Percentiles rank a stretch among this genome's conserved stretches.
These are phyloP conservation scores for Colletotrichum cereale DNA, from an alignment of 2,329 filamentous ascomycete genomes.

Conservation along the genomic window DNA sequence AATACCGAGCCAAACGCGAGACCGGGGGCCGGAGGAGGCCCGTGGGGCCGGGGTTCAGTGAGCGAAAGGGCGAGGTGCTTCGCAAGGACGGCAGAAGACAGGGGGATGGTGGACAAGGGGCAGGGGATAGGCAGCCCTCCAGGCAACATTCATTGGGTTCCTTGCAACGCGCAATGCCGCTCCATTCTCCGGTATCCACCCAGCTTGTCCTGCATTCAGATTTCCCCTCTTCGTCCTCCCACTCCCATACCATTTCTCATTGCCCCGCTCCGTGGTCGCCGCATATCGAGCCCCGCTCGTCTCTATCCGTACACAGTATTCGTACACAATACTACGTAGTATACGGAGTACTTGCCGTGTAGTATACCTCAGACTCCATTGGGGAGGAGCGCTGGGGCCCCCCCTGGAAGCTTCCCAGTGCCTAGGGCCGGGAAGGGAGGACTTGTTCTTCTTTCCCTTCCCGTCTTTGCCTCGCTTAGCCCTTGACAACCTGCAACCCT, in stretches of 20 bases:
- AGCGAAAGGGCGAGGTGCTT: constrained; percentile 1
- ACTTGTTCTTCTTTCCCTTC: constrained; percentile 16
- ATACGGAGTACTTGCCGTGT: background rate
- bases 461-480: constrained; percentile 32
- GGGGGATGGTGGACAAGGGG: background rate
- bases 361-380: constrained; percentile 7
- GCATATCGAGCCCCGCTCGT: background rate
- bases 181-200: background rate
- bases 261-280: constrained; percentile 1
- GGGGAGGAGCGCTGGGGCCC: constrained; percentile 16
- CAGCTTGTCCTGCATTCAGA: constrained; percentile 11
- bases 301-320: background rate
- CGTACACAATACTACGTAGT: background rate
- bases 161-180: constrained; percentile 7
- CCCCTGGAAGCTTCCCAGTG: background rate
- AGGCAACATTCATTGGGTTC: constrained; percentile 29
- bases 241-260: background rate
- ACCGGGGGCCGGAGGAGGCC: constrained; percentile 1
- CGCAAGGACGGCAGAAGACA: constrained; percentile 6
- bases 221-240: background rate
- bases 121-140: constrained; percentile 1
- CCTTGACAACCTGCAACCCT: constrained; percentile 31
- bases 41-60: background rate
- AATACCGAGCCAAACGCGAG: constrained; percentile 38
- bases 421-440: constrained; percentile 2